Conservation (phyloP, 192 early-diverging fungal species). For the Polychytrium aggregatum region DNA sequence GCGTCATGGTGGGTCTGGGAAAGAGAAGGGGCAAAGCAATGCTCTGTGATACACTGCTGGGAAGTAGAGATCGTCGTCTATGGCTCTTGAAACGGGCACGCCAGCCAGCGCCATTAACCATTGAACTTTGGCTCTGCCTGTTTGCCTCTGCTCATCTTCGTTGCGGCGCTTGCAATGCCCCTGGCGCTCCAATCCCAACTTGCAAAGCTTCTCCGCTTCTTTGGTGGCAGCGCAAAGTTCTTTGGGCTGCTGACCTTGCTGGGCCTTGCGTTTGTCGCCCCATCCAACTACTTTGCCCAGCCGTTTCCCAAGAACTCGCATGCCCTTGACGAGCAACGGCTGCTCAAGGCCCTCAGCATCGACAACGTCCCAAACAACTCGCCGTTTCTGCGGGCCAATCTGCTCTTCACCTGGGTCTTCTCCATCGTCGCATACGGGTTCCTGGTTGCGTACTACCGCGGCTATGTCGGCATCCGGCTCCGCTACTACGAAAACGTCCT, state of each 20-base stretch:
- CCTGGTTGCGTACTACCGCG: conserved; percentile 35
- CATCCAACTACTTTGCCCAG: conserved; percentile 39
- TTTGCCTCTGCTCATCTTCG: not conserved
- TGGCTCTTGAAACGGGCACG: too few relatives aligned
- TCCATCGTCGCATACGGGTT: conserved; percentile 31
- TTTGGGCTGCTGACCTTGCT: conserved; percentile 29
- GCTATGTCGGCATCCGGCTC: conserved; percentile 27
- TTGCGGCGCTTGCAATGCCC: not conserved
- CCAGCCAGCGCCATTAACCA: too few relatives aligned
- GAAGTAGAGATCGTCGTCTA: too few relatives aligned
- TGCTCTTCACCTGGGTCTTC: conserved; percentile 41
- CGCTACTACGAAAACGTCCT: conserved; percentile 31
- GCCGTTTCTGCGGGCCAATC: conserved; percentile 24
- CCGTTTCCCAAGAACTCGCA: conserved; percentile 13
- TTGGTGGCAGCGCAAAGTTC: conserved; percentile 27
- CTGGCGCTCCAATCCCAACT: conserved; percentile 5
- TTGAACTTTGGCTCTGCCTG: not conserved
- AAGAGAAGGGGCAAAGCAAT: too few relatives aligned
- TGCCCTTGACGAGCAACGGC: conserved; percentile 12
- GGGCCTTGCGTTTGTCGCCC: conserved; percentile 28
- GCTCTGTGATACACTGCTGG: too few relatives aligned
- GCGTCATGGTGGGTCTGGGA: conserved; percentile 33
- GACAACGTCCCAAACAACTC: conserved; percentile 35
- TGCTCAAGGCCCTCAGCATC: conserved; percentile 20
- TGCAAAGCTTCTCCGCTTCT: conserved; percentile 41